phyloP scores from a whole-genome alignment of 2,329 filamentous ascomycete species.

The Stachybotrys echinatus region DNA sequence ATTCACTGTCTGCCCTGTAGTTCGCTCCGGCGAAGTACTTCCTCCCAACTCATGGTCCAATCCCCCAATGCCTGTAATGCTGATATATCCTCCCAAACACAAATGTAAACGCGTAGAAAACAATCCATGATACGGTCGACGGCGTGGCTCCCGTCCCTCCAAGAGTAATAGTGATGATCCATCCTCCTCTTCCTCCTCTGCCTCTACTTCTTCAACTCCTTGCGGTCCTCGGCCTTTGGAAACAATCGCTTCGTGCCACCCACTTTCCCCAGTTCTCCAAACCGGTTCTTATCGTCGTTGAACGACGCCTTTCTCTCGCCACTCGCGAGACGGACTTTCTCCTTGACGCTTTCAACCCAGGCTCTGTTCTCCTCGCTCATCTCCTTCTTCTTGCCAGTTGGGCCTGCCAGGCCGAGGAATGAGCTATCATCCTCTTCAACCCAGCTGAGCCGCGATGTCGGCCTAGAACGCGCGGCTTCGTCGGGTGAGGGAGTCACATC shows the following conservation, averaged over 20 bases:
- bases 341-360: constrained; percentile 81
- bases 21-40: constrained; percentile 15
- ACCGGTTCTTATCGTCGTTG: constrained; percentile 32
- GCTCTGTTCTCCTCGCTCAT: constrained; percentile 69
- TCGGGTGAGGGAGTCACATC: constrained; percentile 39
- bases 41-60: background rate
- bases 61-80: background rate
- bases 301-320: constrained; percentile 41
- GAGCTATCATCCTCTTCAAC: constrained; percentile 50
- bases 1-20: constrained; percentile 20
- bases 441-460: constrained; percentile 51
- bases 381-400: constrained; percentile 56
- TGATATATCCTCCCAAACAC: background rate
- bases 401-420: constrained; percentile 64
- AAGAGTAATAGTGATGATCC: constrained; percentile 4
- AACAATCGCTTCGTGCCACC: constrained; percentile 71
- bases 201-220: constrained; percentile 14
- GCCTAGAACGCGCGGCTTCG: constrained; percentile 40
- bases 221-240: constrained; percentile 35
- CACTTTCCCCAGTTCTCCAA: constrained; percentile 67
- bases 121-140: background rate
- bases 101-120: background rate
- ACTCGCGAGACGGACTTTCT: constrained; percentile 69
- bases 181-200: constrained; percentile 6
- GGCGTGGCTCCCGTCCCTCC: background rate